Base-by-base conservation (phyloP, 306 rosid species). In the Cucumis hystrix region DNA sequence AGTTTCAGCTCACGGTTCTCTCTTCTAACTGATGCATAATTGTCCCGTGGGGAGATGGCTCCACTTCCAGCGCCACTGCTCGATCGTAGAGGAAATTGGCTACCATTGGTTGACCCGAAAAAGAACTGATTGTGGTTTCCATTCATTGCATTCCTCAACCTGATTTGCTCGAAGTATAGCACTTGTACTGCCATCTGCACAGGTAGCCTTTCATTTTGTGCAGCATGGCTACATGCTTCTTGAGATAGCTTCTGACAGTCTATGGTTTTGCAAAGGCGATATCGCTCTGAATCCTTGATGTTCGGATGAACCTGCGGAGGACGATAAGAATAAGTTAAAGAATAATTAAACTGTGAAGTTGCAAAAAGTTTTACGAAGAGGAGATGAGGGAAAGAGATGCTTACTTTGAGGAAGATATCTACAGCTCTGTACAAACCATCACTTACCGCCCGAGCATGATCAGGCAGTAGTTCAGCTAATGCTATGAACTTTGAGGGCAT, bases 21-120 rank as follows among this genome's bases (percentile, higher is more conserved):
- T 77, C 99, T 85, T 82, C 99, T 80, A 6, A 96, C 99, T 2
- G 99, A 96, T 14, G 99, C 99, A 17, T 96, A 96, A 84, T 96
- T 96, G 82, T 96, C 99, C 81, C 98, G 80, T 0, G 99, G 99
- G 16, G 99, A 96, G 16, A 96, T 96, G 76, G 98, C 99, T 64
- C 98, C 99, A 58, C 99, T 96, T 43, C 99, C 99, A 0, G 98
- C 98, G 3, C 97, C 99, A 58, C 99, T 96, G 33, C 99, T 87
- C n/a, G 99, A 92, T 43, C 99, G 85, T 45, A 90, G 93, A 63
- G 99, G 99, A 78, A 89, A 90, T 13, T 90, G 95, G 7, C 81
- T 62, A 7, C 92, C 90, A n/a, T 88, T 90, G 3, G 88, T 68
- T 33, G 93, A 78, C 8, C 97, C 96, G 2, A 96, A 96, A 80